Conservation (phyloP, 2,329 filamentous ascomycete species). For the Fusarium sarcochroum region DNA sequence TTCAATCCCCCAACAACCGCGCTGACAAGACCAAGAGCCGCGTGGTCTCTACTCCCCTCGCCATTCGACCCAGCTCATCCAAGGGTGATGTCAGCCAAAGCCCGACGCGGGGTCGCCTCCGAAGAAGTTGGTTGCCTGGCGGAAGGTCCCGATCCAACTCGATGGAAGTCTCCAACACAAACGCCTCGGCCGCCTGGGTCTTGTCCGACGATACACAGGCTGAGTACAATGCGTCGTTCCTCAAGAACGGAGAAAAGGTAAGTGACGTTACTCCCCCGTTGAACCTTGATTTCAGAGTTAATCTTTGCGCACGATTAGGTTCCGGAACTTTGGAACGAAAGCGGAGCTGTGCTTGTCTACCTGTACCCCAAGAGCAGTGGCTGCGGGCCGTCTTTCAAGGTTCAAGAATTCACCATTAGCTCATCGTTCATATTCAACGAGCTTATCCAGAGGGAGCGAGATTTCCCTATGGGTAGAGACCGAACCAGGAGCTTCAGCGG, state of each 20-base stretch:
- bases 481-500: slow-evolving; percentile 63
- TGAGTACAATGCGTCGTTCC: slow-evolving; percentile 69
- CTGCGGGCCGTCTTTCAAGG: slow-evolving; percentile 71
- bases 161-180: slow-evolving; percentile 46
- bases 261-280: slow-evolving; percentile 36
- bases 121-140: slow-evolving; percentile 69
- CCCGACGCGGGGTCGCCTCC: slow-evolving; percentile 61
- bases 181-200: slow-evolving; percentile 65
- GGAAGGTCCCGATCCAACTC: slow-evolving; percentile 67
- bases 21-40: slow-evolving; percentile 50
- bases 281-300: slow-evolving; percentile 28
- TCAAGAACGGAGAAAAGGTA: slow-evolving; percentile 70
- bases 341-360: slow-evolving; percentile 70
- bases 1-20: slow-evolving; percentile 56
- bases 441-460: slow-evolving; percentile 63
- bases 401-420: slow-evolving; percentile 67
- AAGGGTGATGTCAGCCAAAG: slow-evolving; percentile 58
- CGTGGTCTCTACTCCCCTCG: slow-evolving; percentile 51
- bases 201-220: slow-evolving; percentile 64
- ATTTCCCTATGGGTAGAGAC: slow-evolving; percentile 50
- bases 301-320: slow-evolving; percentile 59
- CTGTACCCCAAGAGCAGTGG: slow-evolving; percentile 66
- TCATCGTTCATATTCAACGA: slow-evolving; percentile 69
- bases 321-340: slow-evolving; percentile 76
- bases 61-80: slow-evolving; percentile 47